Conservation (phyloP, 2,329 filamentous ascomycete species). For the Knoxdaviesia proteae region DNA sequence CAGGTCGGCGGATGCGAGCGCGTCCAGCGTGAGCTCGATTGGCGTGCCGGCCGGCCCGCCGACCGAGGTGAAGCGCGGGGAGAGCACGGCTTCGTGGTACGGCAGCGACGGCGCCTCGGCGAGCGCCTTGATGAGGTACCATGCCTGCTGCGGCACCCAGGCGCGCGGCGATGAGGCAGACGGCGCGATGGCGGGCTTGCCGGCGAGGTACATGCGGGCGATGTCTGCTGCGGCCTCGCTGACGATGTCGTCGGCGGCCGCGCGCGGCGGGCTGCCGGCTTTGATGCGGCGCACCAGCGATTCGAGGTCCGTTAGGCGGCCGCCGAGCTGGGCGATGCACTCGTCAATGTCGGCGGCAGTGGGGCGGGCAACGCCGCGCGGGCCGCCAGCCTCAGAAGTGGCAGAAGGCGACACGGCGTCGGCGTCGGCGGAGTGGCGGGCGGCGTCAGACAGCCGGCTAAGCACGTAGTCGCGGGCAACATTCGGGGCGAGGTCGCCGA, state of each 20-base stretch:
- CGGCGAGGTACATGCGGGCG: conserved; percentile 66
- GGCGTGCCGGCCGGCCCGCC: conserved; percentile 25
- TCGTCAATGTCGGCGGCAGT: conserved; percentile 54
- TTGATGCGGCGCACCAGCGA: conserved; percentile 81
- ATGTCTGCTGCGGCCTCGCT: conserved; percentile 78
- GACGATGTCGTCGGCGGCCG: conserved; percentile 74
- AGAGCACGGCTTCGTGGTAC: conserved; percentile 71
- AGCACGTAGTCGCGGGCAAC: conserved; percentile 84
- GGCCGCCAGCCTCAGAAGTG: conserved; percentile 12
- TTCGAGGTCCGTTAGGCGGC: conserved; percentile 86
- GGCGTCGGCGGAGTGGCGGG: conserved; percentile 4
- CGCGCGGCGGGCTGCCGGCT: conserved; percentile 60
- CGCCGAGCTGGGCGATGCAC: conserved; percentile 66
- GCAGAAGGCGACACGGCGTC: conserved; percentile 16
- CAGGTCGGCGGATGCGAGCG: conserved; percentile 67
- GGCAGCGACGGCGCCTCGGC: conserved; percentile 46
- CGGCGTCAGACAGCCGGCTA: conserved; percentile 34
- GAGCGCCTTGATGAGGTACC: conserved; percentile 67
- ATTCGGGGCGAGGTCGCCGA: conserved; percentile 71
- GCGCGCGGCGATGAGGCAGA: conserved; percentile 11
- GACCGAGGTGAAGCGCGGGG: conserved; percentile 48
- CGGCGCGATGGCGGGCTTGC: conserved; percentile 11
- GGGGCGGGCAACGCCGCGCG: conserved; percentile 7
- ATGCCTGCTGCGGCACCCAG: conserved; percentile 76
- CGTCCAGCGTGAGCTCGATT: conserved; percentile 57